Evolutionary conservation across 129 eudicot genomes (phyloP), one percentile per base, ranked within the genome.

Genomic region (Tagetes patula): DNA sequence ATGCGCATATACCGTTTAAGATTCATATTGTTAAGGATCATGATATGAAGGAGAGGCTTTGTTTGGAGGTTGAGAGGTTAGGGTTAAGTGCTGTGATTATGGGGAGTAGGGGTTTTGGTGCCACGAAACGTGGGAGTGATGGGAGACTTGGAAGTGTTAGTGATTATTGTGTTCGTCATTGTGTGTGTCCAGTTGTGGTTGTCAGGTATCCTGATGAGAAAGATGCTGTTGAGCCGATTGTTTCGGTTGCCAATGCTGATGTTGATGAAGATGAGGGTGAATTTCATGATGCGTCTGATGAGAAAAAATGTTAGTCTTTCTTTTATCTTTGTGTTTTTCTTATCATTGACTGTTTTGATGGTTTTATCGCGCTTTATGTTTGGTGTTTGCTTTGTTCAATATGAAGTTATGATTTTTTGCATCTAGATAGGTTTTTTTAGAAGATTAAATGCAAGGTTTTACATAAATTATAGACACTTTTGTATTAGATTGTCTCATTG

Each of bases 61-160:
- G 97, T 65, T 74, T 92, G 80, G 97, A 92, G 71, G 96, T 92
- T 5, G 97, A 92, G 91, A 85, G 97, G 85, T 66, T 88, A 46
- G 97, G 97, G 20, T 76, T 92, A 58, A 85, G 88, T 45, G 90
- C 97, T 3, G 84, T 92, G 41, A 89, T 92, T 14, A 92, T 92
- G 97, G 97, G 97, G 65, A 92, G 97, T 67, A 63, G 97, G 34
- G 97, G 97, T 1, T 82, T 92, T 39, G 97, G 97, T 34, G 96
- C 96, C 1, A 85, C 85, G 0, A 88, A 78, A 72, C 70, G 84
- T 0, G 96, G 89, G 36, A 80, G 81, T 12, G 84, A 88, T 63
- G 96, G 91, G 5, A 60, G 98, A 84, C 85, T 89, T 11, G 98
- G 96, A 75, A 92, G 98, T 79, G 96, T 92, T 2, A 92, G 96